phyloP scores from a whole-genome alignment of 23 red algal species.

The Cyanidiococcus yangmingshanensis region DNA sequence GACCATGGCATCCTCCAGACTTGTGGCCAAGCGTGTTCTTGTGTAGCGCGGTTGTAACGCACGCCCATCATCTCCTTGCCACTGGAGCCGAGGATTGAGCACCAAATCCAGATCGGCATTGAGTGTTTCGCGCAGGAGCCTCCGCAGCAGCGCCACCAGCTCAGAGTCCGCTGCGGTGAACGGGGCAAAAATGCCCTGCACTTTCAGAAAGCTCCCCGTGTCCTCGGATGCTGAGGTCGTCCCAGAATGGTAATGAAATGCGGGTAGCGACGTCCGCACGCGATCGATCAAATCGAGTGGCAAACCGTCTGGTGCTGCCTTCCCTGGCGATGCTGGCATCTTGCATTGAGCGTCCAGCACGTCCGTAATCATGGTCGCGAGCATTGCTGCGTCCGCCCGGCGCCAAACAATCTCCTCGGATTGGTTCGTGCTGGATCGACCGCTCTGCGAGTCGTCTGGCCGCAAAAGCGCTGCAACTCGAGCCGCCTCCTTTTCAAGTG shows the following conservation, averaged over 20 bases:
- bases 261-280: neutral
- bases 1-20: slow-evolving; percentile 12
- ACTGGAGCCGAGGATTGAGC: slow-evolving; percentile 11
- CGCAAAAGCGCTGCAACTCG: neutral
- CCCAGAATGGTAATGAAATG: neutral
- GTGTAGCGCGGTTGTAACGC: slow-evolving; percentile 28
- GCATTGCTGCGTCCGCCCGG: neutral
- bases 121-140: slow-evolving; percentile 29
- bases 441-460: neutral
- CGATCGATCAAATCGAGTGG: slow-evolving; percentile 14
- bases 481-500: neutral
- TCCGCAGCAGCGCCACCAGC: slow-evolving; percentile 22
- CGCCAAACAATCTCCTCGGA: too few species aligned
- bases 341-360: neutral
- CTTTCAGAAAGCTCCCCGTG: neutral
- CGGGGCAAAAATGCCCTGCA: slow-evolving; percentile 28
- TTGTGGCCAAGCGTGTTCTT: slow-evolving; percentile 1
- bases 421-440: neutral
- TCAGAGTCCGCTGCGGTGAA: slow-evolving; percentile 24
- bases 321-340: neutral
- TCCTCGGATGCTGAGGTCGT: neutral
- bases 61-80: neutral
- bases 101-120: slow-evolving; percentile 12
- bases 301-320: slow-evolving; percentile 21
- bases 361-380: neutral